Evolutionary conservation across 441 rosid species (phyloP).

Genomic region (Adansonia grandidieri): DNA sequence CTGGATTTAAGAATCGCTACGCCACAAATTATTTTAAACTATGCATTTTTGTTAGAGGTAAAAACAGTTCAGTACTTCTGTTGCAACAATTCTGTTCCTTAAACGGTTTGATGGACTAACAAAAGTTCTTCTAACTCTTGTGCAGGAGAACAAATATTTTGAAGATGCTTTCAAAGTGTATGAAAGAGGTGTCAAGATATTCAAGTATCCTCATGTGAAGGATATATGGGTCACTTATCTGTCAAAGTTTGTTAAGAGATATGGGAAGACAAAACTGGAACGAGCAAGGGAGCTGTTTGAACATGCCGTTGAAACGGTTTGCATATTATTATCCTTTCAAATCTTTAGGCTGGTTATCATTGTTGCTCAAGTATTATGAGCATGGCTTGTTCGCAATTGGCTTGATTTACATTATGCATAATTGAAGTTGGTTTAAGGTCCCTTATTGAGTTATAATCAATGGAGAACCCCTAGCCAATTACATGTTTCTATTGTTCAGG

Average conservation of each 20-base stretch:
- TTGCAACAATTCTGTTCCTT: not conserved
- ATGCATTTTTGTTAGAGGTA: conserved; percentile 79
- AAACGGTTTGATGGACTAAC: conserved; percentile 20
- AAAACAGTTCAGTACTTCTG: conserved; percentile 12
- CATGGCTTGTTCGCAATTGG: not conserved
- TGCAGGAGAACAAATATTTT: conserved; percentile 78
- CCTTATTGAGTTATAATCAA: not conserved
- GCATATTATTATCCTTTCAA: conserved; percentile 4
- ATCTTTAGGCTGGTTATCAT: not conserved
- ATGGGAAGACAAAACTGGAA: conserved; percentile 87
- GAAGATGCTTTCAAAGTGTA: conserved; percentile 98
- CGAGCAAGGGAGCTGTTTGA: conserved; percentile 91
- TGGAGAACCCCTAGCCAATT: not conserved
- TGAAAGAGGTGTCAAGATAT: conserved; percentile 95
- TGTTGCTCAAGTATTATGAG: not conserved
- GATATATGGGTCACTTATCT: conserved; percentile 92
- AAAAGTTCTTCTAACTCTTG: conserved; percentile 15
- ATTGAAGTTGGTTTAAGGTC: not conserved
- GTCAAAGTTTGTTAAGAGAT: conserved; percentile 84
- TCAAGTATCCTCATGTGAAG: conserved; percentile 92
- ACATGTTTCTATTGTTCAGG: not conserved
- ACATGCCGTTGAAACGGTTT: conserved; percentile 78
- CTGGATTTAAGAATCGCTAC: conserved; percentile 91
- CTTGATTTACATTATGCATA: not conserved
- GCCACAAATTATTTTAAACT: conserved; percentile 86